phyloP scores from a whole-genome alignment of 768 basidiomycete genomes.

The Neoboletus subvelutipes region DNA sequence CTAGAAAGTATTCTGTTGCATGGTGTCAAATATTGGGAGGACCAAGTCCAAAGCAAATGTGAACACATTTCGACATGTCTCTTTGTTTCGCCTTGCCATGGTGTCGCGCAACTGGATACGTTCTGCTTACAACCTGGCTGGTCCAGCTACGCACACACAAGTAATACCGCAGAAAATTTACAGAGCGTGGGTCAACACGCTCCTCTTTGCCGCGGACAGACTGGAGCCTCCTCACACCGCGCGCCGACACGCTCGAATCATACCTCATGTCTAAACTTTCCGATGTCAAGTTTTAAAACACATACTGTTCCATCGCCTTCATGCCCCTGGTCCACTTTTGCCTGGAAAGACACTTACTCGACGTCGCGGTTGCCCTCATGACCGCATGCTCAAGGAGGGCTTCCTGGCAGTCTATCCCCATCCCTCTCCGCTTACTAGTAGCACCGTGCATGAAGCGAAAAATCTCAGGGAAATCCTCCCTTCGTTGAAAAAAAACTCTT shows the following conservation, averaged over 20 bases:
- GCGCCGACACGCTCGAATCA: slow-evolving; percentile 17
- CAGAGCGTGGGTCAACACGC: slow-evolving; percentile 26
- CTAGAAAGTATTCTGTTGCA: no score
- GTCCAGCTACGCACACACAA: background rate
- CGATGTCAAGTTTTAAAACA: slow-evolving; percentile 25
- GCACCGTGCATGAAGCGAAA: slow-evolving; percentile 20
- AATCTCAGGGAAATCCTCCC: background rate
- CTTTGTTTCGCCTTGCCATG: no score
- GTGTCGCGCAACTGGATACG: background rate
- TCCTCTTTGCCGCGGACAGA: slow-evolving; percentile 27
- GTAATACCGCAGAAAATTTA: slow-evolving; percentile 6
- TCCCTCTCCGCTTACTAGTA: slow-evolving; percentile 16
- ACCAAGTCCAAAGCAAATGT: no score
- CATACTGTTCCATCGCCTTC: slow-evolving; percentile 32
- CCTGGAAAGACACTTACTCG: slow-evolving; percentile 37
- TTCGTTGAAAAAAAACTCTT: slow-evolving; percentile 8
- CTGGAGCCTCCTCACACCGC: slow-evolving; percentile 24
- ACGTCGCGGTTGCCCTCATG: slow-evolving; percentile 39
- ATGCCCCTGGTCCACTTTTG: slow-evolving; percentile 42
- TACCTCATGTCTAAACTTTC: slow-evolving; percentile 26
- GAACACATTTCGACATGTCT: no score
- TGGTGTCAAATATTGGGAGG: no score
- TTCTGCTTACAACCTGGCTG: background rate
- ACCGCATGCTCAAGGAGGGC: no score
- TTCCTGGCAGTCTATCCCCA: slow-evolving; percentile 36